Conservation (phyloP, 2,329 filamentous ascomycete genomes). For the Dothistroma septosporum region DNA sequence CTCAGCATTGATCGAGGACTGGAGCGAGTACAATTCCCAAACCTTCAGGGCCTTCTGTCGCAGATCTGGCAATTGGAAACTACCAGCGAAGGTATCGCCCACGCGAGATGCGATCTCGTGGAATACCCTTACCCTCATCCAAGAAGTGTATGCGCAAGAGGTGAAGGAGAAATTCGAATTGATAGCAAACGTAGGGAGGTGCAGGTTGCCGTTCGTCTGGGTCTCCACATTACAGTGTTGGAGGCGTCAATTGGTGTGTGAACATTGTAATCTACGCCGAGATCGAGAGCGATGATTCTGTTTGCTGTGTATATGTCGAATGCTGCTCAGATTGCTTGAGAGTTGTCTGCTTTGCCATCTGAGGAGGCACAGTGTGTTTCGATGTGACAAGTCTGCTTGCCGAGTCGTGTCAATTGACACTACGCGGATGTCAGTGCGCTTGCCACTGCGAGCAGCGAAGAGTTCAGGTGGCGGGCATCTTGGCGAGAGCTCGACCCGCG, state of each 20-base stretch:
- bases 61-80: too few species aligned
- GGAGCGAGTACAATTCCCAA: too few species aligned
- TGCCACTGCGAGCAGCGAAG: not conserved
- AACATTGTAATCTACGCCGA: constrained; percentile 43
- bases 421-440: not conserved
- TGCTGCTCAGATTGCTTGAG: constrained; percentile 37
- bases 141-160: too few species aligned
- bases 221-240: constrained; percentile 44
- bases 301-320: constrained; percentile 38
- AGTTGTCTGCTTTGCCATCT: constrained; percentile 40
- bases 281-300: constrained; percentile 37
- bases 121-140: too few species aligned
- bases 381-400: constrained; percentile 15
- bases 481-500: not conserved
- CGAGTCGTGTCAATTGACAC: not conserved
- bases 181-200: constrained; percentile 32
- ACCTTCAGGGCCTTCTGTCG: too few species aligned
- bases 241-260: constrained; percentile 39
- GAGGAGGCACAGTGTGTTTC: constrained; percentile 30
- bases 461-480: not conserved
- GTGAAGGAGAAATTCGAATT: not conserved
- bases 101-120: too few species aligned
- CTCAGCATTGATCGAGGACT: too few species aligned
- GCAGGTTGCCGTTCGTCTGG: constrained; percentile 42
- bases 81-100: too few species aligned